phyloP scores from a whole-genome alignment of 805 yeast species.

The Blastobotrys robertii region DNA sequence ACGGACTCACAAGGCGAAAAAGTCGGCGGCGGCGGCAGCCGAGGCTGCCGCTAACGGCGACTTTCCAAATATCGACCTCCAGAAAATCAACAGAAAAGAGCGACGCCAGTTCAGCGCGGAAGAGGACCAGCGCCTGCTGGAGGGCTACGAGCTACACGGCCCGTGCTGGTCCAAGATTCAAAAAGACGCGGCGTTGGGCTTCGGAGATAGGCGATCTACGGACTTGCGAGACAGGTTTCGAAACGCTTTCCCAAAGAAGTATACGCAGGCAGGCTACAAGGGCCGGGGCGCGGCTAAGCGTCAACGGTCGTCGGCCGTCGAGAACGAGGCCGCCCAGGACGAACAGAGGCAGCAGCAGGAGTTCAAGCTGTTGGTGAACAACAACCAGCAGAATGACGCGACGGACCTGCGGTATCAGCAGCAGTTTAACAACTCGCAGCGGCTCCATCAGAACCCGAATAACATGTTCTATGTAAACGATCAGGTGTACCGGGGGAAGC shows the following conservation, averaged over 20 bases:
- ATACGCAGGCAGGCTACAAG: conserved; percentile 36
- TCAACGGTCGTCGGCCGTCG: background rate
- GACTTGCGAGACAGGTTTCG: conserved; percentile 37
- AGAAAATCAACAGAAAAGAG: conserved; percentile 35
- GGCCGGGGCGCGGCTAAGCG: conserved; percentile 19
- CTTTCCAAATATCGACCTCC: conserved; percentile 15
- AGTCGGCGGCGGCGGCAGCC: background rate
- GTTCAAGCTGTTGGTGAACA: background rate
- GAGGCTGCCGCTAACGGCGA: conserved; percentile 2
- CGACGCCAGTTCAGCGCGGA: conserved; percentile 34
- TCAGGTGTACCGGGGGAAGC: no score
- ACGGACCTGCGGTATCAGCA: no score
- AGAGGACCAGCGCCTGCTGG: conserved; percentile 33
- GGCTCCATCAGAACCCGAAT: no score
- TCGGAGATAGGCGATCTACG: conserved; percentile 33
- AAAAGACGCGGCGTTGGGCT: conserved; percentile 29
- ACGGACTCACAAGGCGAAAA: conserved; percentile 32
- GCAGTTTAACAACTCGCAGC: no score
- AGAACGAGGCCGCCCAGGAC: background rate
- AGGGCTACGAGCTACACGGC: conserved; percentile 35
- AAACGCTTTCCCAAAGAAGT: conserved; percentile 36
- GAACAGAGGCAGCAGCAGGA: background rate
- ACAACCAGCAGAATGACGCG: no score
- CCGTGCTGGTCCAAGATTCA: conserved; percentile 39
- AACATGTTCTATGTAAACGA: no score